Evolutionary conservation across 331 rosid species (phyloP), one percentile per base, ranked within the genome.

Genomic region (Phaseolus coccineus): DNA sequence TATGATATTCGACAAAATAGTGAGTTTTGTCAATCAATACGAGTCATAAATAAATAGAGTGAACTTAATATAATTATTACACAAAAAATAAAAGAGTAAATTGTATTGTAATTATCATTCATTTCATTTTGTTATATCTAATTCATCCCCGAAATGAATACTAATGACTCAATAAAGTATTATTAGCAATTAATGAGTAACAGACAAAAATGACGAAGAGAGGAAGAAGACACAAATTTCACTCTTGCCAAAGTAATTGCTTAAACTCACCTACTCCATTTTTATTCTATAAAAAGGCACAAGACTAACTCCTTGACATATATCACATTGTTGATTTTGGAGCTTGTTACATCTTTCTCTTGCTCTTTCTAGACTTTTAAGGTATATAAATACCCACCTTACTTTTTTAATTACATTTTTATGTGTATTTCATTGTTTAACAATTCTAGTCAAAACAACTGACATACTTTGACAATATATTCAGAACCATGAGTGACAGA

Each of bases 401-500:
- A 13, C 24, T 46, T 9, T 59, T 12, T 57, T 25, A 11, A 57
- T 8, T 40, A 0, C 0, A 2, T 8, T 40, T 40, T 40, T 40
- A 7, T 39, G 10, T 58, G 3, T 0, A 27, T 12, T 27, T 27
- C 46, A 47, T 61, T 37, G 1, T 59, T 3, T 76, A 46, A 24
- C 10, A 14, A 39, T 66, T 80, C 65, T 13, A 53, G 59, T 84
- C 31, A 70, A 72, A 50, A 80, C 47, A 79, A 74, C 81, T 50
- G 39, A 57, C 3, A 28, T 76, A 28, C 13, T 53, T 59, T 4
- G 8, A 3, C 6, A 19, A 8, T 1, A 55, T 39, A 37, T 62
- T 8, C n/a, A 37, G 40, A 68, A 65, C 39, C 80, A 95, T 93
- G 98, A 93, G 91, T 77, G 81, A 86, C 42, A 79, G 91, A 55